A percentile compares a stretch with the other conserved stretches of the same genome.
phyloP scores from a whole-genome alignment of 495 filamentous ascomycete genomes.

The Podospora pseudocomata region DNA sequence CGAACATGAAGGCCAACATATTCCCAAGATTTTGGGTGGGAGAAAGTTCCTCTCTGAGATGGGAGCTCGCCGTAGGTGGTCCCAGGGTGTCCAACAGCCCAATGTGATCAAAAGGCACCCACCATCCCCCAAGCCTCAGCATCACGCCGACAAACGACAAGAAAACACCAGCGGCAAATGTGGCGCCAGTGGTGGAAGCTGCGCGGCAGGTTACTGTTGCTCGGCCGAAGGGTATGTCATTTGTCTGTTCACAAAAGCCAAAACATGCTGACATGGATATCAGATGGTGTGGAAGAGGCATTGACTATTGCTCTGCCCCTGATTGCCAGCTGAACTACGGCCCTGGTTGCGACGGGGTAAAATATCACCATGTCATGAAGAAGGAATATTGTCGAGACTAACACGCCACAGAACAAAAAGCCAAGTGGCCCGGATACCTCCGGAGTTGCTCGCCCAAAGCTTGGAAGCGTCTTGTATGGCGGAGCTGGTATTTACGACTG shows the following conservation, averaged over 20 bases:
- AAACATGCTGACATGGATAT: conserved; percentile 29
- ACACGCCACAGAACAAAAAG: conserved; percentile 44
- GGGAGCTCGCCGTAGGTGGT: conserved; percentile 19
- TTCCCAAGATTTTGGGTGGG: conserved; percentile 37
- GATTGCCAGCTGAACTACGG: conserved; percentile 69
- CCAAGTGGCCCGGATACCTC: conserved; percentile 61
- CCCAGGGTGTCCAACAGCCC: not conserved
- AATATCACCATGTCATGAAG: not conserved
- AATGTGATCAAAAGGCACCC: not conserved
- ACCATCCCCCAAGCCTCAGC: not conserved
- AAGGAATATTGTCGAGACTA: conserved; percentile 1
- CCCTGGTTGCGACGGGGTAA: conserved; percentile 58
- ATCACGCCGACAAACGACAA: conserved; percentile 5
- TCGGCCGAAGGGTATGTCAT: conserved; percentile 54
- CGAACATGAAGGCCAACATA: conserved; percentile 29
- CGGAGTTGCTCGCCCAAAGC: conserved; percentile 53
- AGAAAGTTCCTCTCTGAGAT: conserved; percentile 35
- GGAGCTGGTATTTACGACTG: conserved; percentile 66
- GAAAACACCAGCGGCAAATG: conserved; percentile 29
- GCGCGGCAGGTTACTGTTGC: conserved; percentile 58
- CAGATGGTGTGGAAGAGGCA: conserved; percentile 58
- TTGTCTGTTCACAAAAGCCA: conserved; percentile 15
- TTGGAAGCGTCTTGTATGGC: conserved; percentile 58
- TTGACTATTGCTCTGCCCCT: conserved; percentile 62
- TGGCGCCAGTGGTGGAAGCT: conserved; percentile 45